Evolutionary conservation across 306 rosid species (phyloP).

Genomic region (Neltuma alba): DNA sequence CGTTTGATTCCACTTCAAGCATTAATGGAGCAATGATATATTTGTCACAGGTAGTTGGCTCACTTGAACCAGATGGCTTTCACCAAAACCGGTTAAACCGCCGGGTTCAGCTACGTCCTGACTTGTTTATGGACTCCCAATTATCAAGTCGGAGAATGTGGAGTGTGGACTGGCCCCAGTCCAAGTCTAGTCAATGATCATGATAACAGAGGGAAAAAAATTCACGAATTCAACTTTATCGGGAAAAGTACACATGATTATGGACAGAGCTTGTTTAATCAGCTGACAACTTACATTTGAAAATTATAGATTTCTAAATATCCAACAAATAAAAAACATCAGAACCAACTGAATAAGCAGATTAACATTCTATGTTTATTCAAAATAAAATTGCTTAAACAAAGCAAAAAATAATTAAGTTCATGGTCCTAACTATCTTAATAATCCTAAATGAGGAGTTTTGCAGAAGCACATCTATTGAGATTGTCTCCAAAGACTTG

Average conservation of each 20-base stretch:
- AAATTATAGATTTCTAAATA: not conserved
- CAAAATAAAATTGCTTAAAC: conserved; percentile 17
- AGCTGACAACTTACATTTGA: not conserved
- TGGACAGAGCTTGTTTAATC: not conserved
- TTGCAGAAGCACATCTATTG: conserved; percentile 14
- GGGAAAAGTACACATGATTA: not conserved
- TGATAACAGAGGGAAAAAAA: not conserved
- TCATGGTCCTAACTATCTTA: not conserved
- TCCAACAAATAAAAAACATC: not conserved
- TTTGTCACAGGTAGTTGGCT: too few species aligned
- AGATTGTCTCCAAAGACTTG: not conserved
- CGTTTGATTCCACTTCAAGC: too few species aligned
- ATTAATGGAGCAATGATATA: too few species aligned
- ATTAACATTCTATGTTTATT: not conserved
- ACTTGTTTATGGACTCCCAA: too few species aligned
- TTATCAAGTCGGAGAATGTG: too few species aligned
- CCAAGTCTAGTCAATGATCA: too few species aligned
- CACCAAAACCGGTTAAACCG: too few species aligned
- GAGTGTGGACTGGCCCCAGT: too few species aligned
- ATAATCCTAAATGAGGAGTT: conserved; percentile 8
- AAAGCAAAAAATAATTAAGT: not conserved
- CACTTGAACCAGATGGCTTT: too few species aligned
- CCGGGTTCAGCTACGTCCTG: too few species aligned
- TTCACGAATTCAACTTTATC: conserved; percentile 4
- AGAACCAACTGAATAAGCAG: conserved; percentile 2